Percentiles rank a stretch among this genome's conserved stretches.
phyloP scores from a whole-genome alignment of 164 flowering plant species.

The Vitis rupestris region DNA sequence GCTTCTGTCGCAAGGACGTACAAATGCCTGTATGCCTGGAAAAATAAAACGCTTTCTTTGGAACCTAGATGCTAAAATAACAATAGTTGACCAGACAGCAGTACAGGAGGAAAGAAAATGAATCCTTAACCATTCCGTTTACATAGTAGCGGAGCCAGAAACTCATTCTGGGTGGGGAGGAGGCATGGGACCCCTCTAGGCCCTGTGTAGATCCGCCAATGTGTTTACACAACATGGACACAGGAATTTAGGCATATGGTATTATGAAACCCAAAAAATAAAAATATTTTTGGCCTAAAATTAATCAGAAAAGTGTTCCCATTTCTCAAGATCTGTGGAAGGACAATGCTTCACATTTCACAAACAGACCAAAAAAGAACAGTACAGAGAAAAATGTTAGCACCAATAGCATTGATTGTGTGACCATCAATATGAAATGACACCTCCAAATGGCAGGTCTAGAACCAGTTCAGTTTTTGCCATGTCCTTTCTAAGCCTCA shows the following conservation, averaged over 20 bases:
- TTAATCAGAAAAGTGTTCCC: no score
- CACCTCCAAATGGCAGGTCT: not conserved
- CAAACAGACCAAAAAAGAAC: not conserved
- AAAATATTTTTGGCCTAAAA: not conserved
- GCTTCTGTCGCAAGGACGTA: constrained; percentile 94
- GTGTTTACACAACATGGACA: no score
- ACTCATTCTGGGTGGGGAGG: no score
- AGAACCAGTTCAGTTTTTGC: not conserved
- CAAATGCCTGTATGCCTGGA: constrained; percentile 90
- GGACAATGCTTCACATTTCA: not conserved
- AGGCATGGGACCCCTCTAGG: no score
- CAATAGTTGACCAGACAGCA: not conserved
- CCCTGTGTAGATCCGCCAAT: no score
- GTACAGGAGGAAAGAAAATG: not conserved
- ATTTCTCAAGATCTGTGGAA: not conserved
- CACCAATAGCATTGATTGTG: not conserved
- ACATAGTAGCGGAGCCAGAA: no score
- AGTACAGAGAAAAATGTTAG: not conserved
- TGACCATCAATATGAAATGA: not conserved
- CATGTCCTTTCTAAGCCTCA: no score
- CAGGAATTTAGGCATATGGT: no score
- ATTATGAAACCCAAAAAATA: not conserved
- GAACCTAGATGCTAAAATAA: not conserved
- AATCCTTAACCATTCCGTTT: no score
- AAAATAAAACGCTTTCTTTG: constrained; percentile 10